These are phyloP conservation scores for Cornus controversa DNA, from an alignment of 148 eudicot species.

Conservation along the genomic window DNA sequence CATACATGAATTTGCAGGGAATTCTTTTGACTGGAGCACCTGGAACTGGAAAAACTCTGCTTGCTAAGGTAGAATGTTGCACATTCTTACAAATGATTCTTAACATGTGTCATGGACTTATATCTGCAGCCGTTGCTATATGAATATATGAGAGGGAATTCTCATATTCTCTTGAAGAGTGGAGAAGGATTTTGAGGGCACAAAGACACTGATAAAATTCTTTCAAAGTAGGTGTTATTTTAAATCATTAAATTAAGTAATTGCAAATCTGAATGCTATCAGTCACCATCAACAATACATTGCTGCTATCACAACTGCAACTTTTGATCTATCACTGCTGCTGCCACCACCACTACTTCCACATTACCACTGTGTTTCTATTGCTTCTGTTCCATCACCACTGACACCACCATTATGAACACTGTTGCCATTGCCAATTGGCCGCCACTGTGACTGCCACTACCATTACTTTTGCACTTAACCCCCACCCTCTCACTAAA, in stretches of 20 bases:
- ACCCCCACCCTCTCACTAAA: no score
- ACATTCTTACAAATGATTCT: not conserved
- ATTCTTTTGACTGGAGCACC: slow-evolving; percentile 98
- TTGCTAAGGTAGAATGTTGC: slow-evolving; percentile 70
- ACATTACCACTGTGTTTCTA: no score
- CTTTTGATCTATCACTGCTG: no score
- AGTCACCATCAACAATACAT: no score
- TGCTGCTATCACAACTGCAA: no score
- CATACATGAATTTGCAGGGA: slow-evolving; percentile 52
- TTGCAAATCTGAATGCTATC: not conserved
- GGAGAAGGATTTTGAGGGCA: not conserved
- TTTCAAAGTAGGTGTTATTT: not conserved
- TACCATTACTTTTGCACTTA: no score
- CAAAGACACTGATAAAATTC: not conserved
- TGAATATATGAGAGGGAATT: not conserved
- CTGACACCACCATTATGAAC: no score
- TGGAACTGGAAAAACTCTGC: slow-evolving; percentile 97
- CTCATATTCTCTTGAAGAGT: not conserved
- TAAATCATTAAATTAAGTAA: no score
- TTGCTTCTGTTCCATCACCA: no score
- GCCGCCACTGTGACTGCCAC: no score
- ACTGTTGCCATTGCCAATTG: no score
- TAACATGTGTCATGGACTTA: not conserved
- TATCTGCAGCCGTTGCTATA: not conserved
- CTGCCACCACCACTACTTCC: no score